Conservation (phyloP, 2,329 filamentous ascomycete genomes). For the Zymoseptoria ardabiliae region DNA sequence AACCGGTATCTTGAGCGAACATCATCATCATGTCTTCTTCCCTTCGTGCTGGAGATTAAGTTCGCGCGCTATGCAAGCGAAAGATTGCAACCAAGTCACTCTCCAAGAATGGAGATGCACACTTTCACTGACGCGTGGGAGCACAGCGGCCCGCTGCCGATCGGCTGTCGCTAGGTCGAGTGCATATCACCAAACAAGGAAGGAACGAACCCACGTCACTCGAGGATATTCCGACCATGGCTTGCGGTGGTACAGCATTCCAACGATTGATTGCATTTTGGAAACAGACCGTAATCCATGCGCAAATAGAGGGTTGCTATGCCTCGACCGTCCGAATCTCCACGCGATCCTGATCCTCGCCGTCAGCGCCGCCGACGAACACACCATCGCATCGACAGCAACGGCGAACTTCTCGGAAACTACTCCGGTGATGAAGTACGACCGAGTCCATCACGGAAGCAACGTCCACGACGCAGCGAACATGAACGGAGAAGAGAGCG, state of each 20-base stretch:
- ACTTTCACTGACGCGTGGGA: background rate
- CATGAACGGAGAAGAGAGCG: conserved; percentile 10
- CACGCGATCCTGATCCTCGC: conserved; percentile 23
- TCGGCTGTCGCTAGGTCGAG: background rate
- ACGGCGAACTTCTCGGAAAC: conserved; percentile 24
- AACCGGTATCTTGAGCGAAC: no score
- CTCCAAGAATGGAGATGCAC: background rate
- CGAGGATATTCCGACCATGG: background rate
- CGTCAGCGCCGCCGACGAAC: conserved; percentile 26
- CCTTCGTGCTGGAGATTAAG: no score
- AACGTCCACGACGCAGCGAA: conserved; percentile 6
- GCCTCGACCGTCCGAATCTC: background rate
- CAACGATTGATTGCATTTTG: background rate
- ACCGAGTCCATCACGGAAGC: conserved; percentile 7
- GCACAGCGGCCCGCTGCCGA: no score
- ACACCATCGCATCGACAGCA: conserved; percentile 31
- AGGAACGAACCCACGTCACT: background rate
- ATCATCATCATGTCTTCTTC: no score
- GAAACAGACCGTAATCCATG: no score
- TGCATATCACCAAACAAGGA: background rate
- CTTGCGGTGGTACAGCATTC: background rate
- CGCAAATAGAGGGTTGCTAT: background rate
- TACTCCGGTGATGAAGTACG: conserved; percentile 7
- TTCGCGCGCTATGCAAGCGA: no score
- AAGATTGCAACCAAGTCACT: no score